phyloP scores from a whole-genome alignment of 1,139 yeast species.

The Lodderomyces orthopsilosis region DNA sequence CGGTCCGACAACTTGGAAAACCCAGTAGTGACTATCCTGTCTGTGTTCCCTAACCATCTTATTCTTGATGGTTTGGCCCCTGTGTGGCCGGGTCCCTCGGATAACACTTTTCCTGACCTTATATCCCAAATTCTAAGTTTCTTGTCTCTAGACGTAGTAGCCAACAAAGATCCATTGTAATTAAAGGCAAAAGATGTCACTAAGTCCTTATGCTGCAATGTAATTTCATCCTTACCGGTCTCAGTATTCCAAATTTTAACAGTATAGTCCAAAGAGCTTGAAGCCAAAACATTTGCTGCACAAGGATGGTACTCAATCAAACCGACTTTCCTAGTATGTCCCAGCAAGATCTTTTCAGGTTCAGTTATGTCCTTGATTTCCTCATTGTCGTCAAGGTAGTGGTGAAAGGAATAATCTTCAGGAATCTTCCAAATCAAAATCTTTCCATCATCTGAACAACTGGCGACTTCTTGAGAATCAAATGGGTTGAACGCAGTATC shows the following conservation, averaged over 20 bases:
- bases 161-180: conserved; percentile 81
- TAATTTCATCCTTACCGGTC: conserved; percentile 66
- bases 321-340: conserved; percentile 96
- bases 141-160: conserved; percentile 92
- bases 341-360: conserved; percentile 68
- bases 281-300: conserved; percentile 81
- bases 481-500: conserved; percentile 96
- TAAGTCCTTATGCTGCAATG: conserved; percentile 82
- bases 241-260: conserved; percentile 89
- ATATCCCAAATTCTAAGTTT: conserved; percentile 89
- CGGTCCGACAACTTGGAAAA: conserved; percentile 91
- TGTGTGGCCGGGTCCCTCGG: conserved; percentile 86
- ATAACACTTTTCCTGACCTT: conserved; percentile 65
- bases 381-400: conserved; percentile 58
- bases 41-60: conserved; percentile 84
- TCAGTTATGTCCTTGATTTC: conserved; percentile 61
- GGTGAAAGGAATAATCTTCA: conserved; percentile 66
- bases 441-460: conserved; percentile 91
- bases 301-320: conserved; percentile 87
- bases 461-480: conserved; percentile 68
- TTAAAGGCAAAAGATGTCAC: conserved; percentile 90
- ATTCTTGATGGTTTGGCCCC: conserved; percentile 92
- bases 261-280: conserved; percentile 85
- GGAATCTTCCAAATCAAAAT: conserved; percentile 88
- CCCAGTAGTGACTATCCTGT: conserved; percentile 91